A percentile compares a stretch with the other conserved stretches of the same genome.
Evolutionary conservation across 1,139 yeast species (phyloP).

Genomic region (Candida gigantensis): DNA sequence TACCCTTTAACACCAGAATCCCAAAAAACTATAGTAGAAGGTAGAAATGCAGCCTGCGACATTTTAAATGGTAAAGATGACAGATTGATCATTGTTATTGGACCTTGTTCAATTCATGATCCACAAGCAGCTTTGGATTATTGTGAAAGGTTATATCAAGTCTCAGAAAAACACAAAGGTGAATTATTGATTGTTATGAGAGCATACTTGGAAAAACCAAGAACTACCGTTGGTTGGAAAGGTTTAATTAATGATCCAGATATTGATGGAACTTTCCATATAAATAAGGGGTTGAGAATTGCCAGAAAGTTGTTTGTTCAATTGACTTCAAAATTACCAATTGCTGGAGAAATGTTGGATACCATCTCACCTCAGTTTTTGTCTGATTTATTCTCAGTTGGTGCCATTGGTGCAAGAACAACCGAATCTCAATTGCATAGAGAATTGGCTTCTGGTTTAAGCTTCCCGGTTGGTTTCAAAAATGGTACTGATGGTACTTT

Average conservation of each 20-base stretch:
- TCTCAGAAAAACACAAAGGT: constrained; percentile 66
- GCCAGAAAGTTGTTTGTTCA: constrained; percentile 85
- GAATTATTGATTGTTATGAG: constrained; percentile 91
- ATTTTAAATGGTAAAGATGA: constrained; percentile 76
- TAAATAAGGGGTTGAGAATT: constrained; percentile 89
- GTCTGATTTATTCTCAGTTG: constrained; percentile 87
- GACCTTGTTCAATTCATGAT: constrained; percentile 97
- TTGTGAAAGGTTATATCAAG: constrained; percentile 65
- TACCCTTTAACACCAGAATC: constrained; percentile 66
- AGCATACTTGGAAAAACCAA: constrained; percentile 96
- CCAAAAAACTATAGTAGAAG: constrained; percentile 68
- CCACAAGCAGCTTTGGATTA: constrained; percentile 86
- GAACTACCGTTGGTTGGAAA: constrained; percentile 99
- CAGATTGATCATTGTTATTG: constrained; percentile 80
- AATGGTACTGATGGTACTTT: constrained; percentile 97
- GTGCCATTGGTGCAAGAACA: constrained; percentile 99
- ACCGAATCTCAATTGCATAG: constrained; percentile 98
- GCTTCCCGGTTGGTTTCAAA: constrained; percentile 98
- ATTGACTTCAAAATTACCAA: constrained; percentile 78
- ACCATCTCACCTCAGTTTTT: constrained; percentile 97
- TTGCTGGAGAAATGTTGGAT: constrained; percentile 97
- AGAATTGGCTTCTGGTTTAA: constrained; percentile 93
- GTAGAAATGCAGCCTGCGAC: constrained; percentile 73
- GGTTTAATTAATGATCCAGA: constrained; percentile 97
- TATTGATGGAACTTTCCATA: constrained; percentile 87